Evolutionary conservation across 2,329 filamentous ascomycete genomes (phyloP).

Genomic region (Neocatenulostroma microsporum): DNA sequence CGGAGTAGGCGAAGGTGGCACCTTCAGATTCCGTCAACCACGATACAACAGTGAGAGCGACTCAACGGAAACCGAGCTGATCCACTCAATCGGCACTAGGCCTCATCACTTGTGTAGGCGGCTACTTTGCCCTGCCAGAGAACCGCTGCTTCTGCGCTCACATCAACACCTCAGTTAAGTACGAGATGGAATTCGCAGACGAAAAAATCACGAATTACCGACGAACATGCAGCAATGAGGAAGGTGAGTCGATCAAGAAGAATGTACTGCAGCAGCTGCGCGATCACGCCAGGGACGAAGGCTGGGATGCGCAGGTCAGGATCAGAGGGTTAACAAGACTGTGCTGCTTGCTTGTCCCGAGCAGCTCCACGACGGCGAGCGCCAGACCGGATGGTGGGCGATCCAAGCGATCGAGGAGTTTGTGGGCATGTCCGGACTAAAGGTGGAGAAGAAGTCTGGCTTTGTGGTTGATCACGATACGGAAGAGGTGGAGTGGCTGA

Average conservation of each 20-base stretch:
- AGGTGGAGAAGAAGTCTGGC: too few species aligned
- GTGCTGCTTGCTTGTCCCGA: background rate
- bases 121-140: conserved; percentile 6
- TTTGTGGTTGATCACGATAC: too few species aligned
- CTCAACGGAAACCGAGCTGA: background rate
- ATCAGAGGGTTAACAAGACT: background rate
- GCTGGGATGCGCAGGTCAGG: conserved; percentile 1
- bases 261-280: background rate
- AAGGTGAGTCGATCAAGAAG: background rate
- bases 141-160: conserved; percentile 6
- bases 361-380: too few species aligned
- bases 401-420: background rate
- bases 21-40: too few species aligned
- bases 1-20: too few species aligned
- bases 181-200: too few species aligned
- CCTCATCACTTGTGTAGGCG: conserved; percentile 6
- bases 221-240: background rate
- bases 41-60: too few species aligned
- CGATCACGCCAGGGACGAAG: background rate
- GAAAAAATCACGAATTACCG: background rate
- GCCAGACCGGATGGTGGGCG: background rate
- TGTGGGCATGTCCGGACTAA: too few species aligned
- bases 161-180: background rate
- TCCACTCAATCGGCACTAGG: conserved; percentile 4
- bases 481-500: too few species aligned